These are phyloP conservation scores for Isatis tinctoria DNA, from an alignment of 345 rosid genomes.

Conservation along the genomic window DNA sequence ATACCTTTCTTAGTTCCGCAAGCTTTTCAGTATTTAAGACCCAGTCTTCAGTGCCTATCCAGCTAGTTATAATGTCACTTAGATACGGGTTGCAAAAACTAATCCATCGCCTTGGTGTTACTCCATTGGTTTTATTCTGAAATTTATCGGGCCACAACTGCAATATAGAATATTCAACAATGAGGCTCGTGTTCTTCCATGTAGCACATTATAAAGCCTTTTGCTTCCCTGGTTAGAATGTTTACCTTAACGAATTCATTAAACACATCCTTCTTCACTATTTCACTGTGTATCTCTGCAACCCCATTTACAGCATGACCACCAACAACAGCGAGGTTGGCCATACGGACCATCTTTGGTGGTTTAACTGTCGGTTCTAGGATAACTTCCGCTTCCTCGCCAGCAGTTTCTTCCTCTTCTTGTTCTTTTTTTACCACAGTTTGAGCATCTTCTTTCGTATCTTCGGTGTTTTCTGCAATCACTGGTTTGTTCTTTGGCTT, in stretches of 20 bases:
- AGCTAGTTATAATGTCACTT: conserved; percentile 58
- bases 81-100: conserved; percentile 64
- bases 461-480: conserved; percentile 27
- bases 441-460: conserved; percentile 33
- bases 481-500: conserved; percentile 41
- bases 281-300: conserved; percentile 77
- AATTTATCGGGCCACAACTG: conserved; percentile 76
- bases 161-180: conserved; percentile 19
- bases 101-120: conserved; percentile 82
- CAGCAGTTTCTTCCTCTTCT: conserved; percentile 31
- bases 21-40: conserved; percentile 60
- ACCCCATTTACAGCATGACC: conserved; percentile 81
- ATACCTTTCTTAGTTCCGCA: conserved; percentile 56
- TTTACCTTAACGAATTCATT: conserved; percentile 58
- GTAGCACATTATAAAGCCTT: background rate
- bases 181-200: conserved; percentile 8
- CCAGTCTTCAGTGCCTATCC: conserved; percentile 79
- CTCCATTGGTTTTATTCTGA: conserved; percentile 82
- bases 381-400: conserved; percentile 35
- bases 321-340: conserved; percentile 61
- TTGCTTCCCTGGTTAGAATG: background rate
- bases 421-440: conserved; percentile 6
- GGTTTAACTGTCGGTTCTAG: conserved; percentile 37
- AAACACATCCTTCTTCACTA: conserved; percentile 66
- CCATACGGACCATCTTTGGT: conserved; percentile 64